Percentiles rank a stretch among this genome's conserved stretches.
Evolutionary conservation across 805 yeast species (phyloP).

Genomic region (Ogataea polymorpha): DNA sequence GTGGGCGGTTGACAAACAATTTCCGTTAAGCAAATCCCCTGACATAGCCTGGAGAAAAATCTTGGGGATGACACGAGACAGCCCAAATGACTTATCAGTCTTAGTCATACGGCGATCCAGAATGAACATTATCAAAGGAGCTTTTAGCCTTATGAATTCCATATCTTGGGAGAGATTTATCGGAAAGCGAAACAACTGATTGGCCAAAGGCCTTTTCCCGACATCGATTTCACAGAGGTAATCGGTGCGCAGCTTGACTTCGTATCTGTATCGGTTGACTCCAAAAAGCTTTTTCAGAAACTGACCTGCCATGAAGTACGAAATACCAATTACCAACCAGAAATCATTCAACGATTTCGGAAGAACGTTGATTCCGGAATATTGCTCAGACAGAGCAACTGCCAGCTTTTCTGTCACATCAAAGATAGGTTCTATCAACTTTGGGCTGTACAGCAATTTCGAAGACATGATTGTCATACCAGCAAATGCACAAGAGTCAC

Average conservation of each 20-base stretch:
- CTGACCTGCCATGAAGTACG: conserved; percentile 76
- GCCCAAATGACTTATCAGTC: conserved; percentile 90
- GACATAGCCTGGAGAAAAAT: conserved; percentile 92
- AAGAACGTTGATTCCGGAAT: conserved; percentile 90
- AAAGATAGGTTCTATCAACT: conserved; percentile 75
- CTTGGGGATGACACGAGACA: conserved; percentile 88
- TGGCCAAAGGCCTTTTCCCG: conserved; percentile 78
- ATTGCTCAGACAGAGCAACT: conserved; percentile 76
- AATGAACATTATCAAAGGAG: conserved; percentile 82
- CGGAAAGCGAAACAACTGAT: conserved; percentile 65
- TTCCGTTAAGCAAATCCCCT: conserved; percentile 79
- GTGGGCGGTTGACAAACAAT: conserved; percentile 72
- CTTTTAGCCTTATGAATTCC: conserved; percentile 68
- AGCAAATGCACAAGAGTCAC: conserved; percentile 60
- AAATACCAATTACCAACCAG: conserved; percentile 88
- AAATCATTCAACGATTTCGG: conserved; percentile 75
- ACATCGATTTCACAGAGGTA: conserved; percentile 69
- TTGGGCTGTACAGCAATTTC: conserved; percentile 64
- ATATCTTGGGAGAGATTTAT: conserved; percentile 54
- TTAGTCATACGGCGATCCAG: conserved; percentile 92
- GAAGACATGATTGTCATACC: conserved; percentile 67
- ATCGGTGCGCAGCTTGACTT: conserved; percentile 63
- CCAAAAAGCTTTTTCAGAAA: conserved; percentile 76
- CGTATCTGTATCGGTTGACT: conserved; percentile 71
- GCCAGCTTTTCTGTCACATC: conserved; percentile 64